Evolutionary conservation across 257 asterid genomes (phyloP), one percentile per base, ranked within the genome.

Genomic region (Fraxinus cuspidata): DNA sequence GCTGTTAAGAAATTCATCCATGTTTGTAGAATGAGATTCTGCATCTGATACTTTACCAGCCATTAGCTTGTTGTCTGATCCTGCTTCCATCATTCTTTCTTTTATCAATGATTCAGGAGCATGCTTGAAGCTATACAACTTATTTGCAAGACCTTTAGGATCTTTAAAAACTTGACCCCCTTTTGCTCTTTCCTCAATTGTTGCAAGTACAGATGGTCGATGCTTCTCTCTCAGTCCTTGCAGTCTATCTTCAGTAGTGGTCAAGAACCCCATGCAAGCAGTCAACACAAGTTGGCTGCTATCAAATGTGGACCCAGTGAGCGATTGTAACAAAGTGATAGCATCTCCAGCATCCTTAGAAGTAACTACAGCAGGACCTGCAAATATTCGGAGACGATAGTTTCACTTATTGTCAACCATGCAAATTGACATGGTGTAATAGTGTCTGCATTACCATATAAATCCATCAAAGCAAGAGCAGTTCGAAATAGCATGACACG

Each of bases 251-350:
- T 94, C 97, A 3, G 92, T 92, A 35, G 92, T 81, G 47, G 72
- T 89, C 86, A 87, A 80, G 88, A 87, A 94, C 71, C 97, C 95
- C 91, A 92, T 92, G 85, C 98, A 90, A 75, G 98, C 98, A 80
- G 96, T 92, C 90, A 94, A 84, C 72, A 94, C 97, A 80, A 94
- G 98, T 85, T 92, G 98, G 84, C 98, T 94, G 89, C 98, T 92
- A 71, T 94, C 98, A 75, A 94, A 94, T 44, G 98, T 94, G 72
- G 97, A 94, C 56, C 96, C 92, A 78, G 92, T 76, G 51, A 94
- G 94, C 29, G 96, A 87, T 80, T 94, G 98, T 75, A 94, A 74
- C 82, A 89, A 89, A 71, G 91, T 86, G 77, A 92, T 89, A 76
- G 94, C 97, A 86, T 94, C 98, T 78, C 96, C 93, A 75, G 98